Evolutionary conservation across 208 protist genomes (phyloP), one percentile per base, ranked within the genome.

Genomic region (Crithidia fasciculata): DNA sequence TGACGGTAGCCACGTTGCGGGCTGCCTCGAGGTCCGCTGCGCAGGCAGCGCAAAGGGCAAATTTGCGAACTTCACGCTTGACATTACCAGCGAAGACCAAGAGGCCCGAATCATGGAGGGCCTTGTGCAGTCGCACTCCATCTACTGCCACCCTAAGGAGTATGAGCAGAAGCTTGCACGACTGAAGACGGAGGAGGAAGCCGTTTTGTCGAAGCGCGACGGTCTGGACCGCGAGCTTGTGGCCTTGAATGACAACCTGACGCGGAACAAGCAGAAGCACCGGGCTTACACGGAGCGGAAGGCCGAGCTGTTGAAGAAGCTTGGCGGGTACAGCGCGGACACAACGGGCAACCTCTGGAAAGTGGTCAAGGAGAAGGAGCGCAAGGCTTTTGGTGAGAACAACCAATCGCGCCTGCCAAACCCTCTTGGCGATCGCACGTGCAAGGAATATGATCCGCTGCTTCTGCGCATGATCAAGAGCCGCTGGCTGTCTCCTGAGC

Each of bases 401-500:
- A 81, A 69, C 58, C 62, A 64, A 18, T 85, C 57, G 37, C 81
- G 84, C 54, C 82, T 85, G 50, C 75, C 78, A 5, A 95, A 88
- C 69, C 90, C 89, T 7, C 78, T 96, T 9, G 71, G 80, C 36
- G 82, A 92, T 47, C 70, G 77, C 13, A 86, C 77, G 16, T 96
- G 92, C 78, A 95, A 93, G 67, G 76, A 92, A 41, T 95, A 87
- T 74, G 89, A 96, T 59, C 64, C 72, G 37, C 65, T 85, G 4
- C 84, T 97, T 12, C 69, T 97, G 62, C 84, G 83, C 52, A 83
- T 97, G 47, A 91, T 97, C 57, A 96, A 97, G 79, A 93, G 90
- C 75, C 75, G 81, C 4, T 97, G 83, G 78, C 45, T 88, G 28
- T 78, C 69, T 13, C 65, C 69, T 7, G 85, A 90, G 40, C 76